Evolutionary conservation across 2,329 filamentous ascomycete genomes (phyloP).

Genomic region (Rhexocercosporidium sp.): DNA sequence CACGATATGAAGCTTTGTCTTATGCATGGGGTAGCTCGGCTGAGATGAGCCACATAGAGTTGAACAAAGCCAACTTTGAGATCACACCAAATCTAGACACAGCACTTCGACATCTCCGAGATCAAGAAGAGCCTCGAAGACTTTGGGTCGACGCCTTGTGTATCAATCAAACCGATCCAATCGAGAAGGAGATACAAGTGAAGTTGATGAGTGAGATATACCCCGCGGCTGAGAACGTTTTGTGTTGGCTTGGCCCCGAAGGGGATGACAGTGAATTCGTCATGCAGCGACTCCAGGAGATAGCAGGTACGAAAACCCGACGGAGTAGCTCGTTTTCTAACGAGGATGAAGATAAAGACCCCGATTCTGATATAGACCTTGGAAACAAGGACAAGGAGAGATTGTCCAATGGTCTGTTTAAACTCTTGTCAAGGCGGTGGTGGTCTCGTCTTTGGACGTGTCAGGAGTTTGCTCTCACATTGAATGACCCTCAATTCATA

Average conservation of each 20-base stretch:
- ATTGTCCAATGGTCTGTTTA: neutral
- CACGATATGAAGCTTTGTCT: neutral
- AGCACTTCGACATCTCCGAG: neutral
- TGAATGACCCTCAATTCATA: neutral
- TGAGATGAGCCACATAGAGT: neutral
- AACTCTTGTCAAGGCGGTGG: neutral
- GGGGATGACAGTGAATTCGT: neutral
- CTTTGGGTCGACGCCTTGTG: constrained; percentile 12
- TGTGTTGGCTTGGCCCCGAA: constrained; percentile 12
- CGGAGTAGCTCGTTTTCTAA: neutral
- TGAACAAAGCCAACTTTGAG: neutral
- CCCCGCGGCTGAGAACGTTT: neutral
- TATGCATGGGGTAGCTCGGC: neutral
- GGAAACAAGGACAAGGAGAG: neutral
- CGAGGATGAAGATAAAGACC: neutral
- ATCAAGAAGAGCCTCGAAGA: neutral
- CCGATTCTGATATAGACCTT: neutral
- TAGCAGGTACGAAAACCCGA: neutral
- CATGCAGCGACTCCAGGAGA: neutral
- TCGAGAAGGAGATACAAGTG: neutral
- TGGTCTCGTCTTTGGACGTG: constrained; percentile 6
- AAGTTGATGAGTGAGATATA: constrained; percentile 5
- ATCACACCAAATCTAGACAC: neutral
- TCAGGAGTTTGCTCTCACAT: neutral
- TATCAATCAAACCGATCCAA: neutral